Base-by-base conservation (phyloP, 768 basidiomycete species). In the Kwoniella europaea region DNA sequence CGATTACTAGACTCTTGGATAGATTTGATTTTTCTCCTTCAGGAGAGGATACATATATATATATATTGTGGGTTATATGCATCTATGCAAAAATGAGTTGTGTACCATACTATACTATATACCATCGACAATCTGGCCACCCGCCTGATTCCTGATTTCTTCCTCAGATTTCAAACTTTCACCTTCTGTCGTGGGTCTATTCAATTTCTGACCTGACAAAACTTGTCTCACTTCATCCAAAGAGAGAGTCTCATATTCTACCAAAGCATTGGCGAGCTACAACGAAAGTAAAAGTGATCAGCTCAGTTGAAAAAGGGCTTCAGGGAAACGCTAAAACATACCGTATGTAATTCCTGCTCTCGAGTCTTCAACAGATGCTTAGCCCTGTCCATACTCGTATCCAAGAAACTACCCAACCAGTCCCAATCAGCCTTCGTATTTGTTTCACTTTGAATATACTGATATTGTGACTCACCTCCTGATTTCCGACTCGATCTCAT, bases 221-320 rank as follows among this genome's bases (percentile, higher is more conserved):
- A 95, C 93, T 84, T 88, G 90, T 78, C 87, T 86, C 18, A 98
- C 95, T 83, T 99, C 94, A 10, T 92, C 90, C 52, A 88, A 86
- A 74, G 90, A 90, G 73, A 99, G 86, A 20, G 96, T 98, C 86
- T 99, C 96, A 84, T 96, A 91, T 82, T 98, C 94, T 13, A 99
- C 91, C 68, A 99, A 85, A 10, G 96, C 96, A 65, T 88, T 88
- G 1, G 96, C 95, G 52, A 98, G 89, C 93, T 94, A 73, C 35
- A 35, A 35, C 6, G 35, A 35, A 35, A 35, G 35, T 35, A 6
- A 35, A 35, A 35, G 35, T 35, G 35, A 35, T 35, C 6, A 35
- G 35, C 35, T 35, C 35, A 35, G 7, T 35, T 35, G 35, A 35
- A 35, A 4, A 35, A 67, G 55, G 15, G 43, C 43, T 22, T 12